Conservation (phyloP, 495 filamentous ascomycete genomes). For the Penicillium daleae region DNA sequence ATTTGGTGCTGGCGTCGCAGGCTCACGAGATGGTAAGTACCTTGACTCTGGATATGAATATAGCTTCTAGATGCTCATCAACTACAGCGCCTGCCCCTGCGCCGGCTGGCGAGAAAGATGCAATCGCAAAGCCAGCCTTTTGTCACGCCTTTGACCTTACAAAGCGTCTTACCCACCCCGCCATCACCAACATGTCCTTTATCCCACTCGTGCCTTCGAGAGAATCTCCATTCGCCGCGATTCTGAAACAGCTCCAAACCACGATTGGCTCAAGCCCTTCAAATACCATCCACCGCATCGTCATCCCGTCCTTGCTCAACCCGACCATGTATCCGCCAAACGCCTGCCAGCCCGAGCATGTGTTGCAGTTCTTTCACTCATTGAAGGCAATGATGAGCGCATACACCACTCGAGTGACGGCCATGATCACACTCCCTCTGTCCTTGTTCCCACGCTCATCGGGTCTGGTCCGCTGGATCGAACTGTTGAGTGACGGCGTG, state of each 20-base stretch:
- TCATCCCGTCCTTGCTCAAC: constrained; percentile 82
- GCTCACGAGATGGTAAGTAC: constrained; percentile 55
- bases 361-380: constrained; percentile 83
- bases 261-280: constrained; percentile 61
- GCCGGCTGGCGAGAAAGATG: constrained; percentile 31
- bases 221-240: constrained; percentile 65
- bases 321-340: constrained; percentile 77
- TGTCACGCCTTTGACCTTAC: constrained; percentile 91
- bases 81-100: constrained; percentile 32
- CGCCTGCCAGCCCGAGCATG: constrained; percentile 65
- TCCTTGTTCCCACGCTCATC: constrained; percentile 78
- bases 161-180: constrained; percentile 72
- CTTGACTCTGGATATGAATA: constrained; percentile 1
- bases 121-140: constrained; percentile 53
- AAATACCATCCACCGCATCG: constrained; percentile 73
- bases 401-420: constrained; percentile 66
- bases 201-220: constrained; percentile 54
- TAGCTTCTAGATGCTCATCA: constrained; percentile 22
- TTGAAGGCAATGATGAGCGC: constrained; percentile 74
- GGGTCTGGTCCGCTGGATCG: constrained; percentile 85
- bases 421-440: constrained; percentile 77
- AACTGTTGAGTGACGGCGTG: constrained; percentile 83
- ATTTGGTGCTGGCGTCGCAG: constrained; percentile 55
- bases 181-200: constrained; percentile 58
- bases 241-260: constrained; percentile 62